Evolutionary conservation across 78 protist species (phyloP).

Genomic region (Dictyostelium capitatum): DNA sequence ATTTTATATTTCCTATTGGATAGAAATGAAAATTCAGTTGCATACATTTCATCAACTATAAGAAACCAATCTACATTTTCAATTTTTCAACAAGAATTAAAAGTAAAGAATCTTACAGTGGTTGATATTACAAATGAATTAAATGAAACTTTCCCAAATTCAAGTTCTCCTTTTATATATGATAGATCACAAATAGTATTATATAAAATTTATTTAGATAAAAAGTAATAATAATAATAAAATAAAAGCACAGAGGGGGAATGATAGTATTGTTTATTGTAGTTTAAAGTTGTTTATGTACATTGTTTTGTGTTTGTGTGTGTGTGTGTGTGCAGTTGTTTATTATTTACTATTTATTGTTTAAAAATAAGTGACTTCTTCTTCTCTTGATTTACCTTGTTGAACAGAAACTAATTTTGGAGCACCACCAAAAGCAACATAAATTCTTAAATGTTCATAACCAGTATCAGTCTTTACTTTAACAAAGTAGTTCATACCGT

Average conservation of each 20-base stretch:
- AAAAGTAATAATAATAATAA: neutral
- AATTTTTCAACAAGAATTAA: constrained; percentile 45
- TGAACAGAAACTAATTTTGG: constrained; percentile 9
- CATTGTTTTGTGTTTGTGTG: neutral
- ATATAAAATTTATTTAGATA: constrained; percentile 45
- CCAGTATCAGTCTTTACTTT: constrained; percentile 39
- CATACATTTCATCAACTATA: constrained; percentile 69
- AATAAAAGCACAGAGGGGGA: too few relatives aligned
- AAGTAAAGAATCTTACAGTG: neutral
- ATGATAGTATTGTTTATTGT: neutral
- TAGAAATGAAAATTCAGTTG: constrained; percentile 11
- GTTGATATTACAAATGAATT: constrained; percentile 13
- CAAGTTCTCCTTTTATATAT: constrained; percentile 50
- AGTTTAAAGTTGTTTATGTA: neutral
- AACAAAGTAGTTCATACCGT: constrained; percentile 44
- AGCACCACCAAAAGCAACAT: neutral
- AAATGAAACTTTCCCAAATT: neutral
- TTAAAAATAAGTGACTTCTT: constrained; percentile 21
- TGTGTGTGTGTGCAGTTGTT: neutral
- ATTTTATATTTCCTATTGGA: constrained; percentile 5
- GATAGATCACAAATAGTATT: constrained; percentile 63
- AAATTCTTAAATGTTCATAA: constrained; percentile 8
- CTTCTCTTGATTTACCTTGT: constrained; percentile 12
- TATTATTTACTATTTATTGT: neutral
- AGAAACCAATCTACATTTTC: constrained; percentile 42